phyloP scores from a whole-genome alignment of 2,329 filamentous ascomycete species.

The Sporothrix euskadiensis region DNA sequence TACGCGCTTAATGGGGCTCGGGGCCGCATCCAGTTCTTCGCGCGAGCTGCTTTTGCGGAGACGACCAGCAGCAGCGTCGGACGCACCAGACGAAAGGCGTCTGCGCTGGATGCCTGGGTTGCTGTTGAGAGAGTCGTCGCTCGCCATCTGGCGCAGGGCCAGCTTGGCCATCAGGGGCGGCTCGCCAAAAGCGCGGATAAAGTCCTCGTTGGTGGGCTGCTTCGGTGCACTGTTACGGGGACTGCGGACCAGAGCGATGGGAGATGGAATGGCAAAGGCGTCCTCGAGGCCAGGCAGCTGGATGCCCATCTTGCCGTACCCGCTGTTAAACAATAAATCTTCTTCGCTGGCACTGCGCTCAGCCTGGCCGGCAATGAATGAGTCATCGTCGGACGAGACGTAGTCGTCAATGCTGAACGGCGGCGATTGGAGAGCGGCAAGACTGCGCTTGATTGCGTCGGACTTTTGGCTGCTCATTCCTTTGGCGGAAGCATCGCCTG shows the following conservation, averaged over 20 bases:
- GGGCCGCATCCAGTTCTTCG: not conserved
- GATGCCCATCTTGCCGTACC: conserved; percentile 41
- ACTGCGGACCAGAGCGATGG: conserved; percentile 17
- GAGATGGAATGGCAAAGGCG: conserved; percentile 20
- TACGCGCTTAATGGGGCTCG: conserved; percentile 2
- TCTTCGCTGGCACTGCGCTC: conserved; percentile 41
- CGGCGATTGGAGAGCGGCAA: conserved; percentile 29
- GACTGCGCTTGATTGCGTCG: not conserved
- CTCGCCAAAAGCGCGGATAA: conserved; percentile 16
- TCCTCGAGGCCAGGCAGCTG: conserved; percentile 43
- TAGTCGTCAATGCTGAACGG: conserved; percentile 45
- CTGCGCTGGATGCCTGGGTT: not conserved
- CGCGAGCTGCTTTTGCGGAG: not conserved
- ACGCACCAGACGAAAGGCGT: not conserved
- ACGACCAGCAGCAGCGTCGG: not conserved
- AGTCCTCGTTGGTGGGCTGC: not conserved
- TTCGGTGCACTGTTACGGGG: not conserved
- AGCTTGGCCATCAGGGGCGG: not conserved
- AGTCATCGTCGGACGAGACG: conserved; percentile 44
- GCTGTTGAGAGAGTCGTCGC: conserved; percentile 4
- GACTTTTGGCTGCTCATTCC: not conserved
- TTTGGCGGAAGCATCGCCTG: conserved; percentile 11
- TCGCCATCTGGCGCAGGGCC: not conserved
- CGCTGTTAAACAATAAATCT: conserved; percentile 42
- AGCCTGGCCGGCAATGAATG: conserved; percentile 34